phyloP scores from a whole-genome alignment of 2,329 filamentous ascomycete species.

The Calycina herbarum region DNA sequence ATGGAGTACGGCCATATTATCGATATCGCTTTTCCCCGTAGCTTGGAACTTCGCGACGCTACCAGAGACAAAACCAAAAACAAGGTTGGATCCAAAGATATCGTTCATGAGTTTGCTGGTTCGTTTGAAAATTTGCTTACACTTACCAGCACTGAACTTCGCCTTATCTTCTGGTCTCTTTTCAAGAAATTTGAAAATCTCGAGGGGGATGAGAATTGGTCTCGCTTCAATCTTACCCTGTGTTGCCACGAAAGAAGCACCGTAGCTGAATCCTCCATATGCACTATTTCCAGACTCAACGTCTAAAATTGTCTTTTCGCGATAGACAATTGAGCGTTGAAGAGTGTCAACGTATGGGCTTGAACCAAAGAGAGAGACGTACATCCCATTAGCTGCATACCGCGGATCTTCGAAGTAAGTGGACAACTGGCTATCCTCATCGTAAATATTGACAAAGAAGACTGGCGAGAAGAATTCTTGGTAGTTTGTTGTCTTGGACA shows the following conservation, averaged over 20 bases:
- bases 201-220: not conserved
- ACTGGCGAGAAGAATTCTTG: conserved; percentile 1
- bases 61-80: conserved; percentile 8
- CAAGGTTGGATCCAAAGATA: not conserved
- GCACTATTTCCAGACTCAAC: not conserved
- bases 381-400: conserved; percentile 5
- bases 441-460: conserved; percentile 9
- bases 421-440: not conserved
- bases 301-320: not conserved
- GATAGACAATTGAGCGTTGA: not conserved
- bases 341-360: not conserved
- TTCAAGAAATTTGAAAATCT: not conserved
- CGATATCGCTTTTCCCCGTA: not conserved
- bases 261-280: conserved; percentile 1
- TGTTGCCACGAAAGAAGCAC: conserved; percentile 3
- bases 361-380: conserved; percentile 1
- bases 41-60: not conserved
- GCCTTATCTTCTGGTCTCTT: too few species aligned
- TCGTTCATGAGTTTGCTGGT: not conserved
- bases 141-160: not conserved
- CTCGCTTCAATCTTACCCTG: not conserved
- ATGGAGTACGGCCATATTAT: conserved; percentile 2
- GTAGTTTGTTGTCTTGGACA: conserved; percentile 3
- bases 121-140: not conserved
- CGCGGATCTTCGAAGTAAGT: conserved; percentile 1